Conservation (phyloP, 2,329 filamentous ascomycete genomes). For the Botryotinia calthae region DNA sequence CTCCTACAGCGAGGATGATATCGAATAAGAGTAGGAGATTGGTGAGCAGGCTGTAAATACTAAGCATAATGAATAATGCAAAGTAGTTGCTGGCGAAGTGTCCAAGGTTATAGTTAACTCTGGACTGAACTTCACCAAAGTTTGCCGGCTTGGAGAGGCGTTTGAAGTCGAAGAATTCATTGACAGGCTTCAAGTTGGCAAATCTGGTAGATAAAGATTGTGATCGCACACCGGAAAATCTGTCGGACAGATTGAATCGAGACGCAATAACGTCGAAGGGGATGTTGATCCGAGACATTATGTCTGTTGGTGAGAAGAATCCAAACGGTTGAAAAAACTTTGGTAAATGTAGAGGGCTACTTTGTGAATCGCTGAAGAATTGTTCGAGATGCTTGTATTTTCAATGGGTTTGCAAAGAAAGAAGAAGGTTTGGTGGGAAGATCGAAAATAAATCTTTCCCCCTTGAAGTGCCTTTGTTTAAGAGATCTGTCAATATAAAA, state of each 20-base stretch:
- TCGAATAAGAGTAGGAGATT: constrained; percentile 87
- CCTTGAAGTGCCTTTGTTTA: neutral
- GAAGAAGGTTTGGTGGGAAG: neutral
- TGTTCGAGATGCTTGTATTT: constrained; percentile 7
- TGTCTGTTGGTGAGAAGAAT: constrained; percentile 1
- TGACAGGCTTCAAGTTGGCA: constrained; percentile 84
- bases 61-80: constrained; percentile 88
- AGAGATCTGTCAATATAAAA: constrained; percentile 31
- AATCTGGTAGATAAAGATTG: constrained; percentile 80
- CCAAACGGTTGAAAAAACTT: neutral
- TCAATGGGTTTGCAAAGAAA: neutral
- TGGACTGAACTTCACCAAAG: constrained; percentile 84
- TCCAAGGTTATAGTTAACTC: constrained; percentile 94
- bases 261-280: constrained; percentile 90
- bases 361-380: neutral
- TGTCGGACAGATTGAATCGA: constrained; percentile 79
- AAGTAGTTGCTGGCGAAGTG: constrained; percentile 99
- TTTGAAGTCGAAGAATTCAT: constrained; percentile 96
- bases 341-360: neutral
- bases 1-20: constrained; percentile 80
- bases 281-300: constrained; percentile 87
- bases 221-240: constrained; percentile 78
- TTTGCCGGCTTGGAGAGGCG: constrained; percentile 90
- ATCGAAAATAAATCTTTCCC: neutral
- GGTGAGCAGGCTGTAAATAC: constrained; percentile 90